These are phyloP conservation scores for Saccharum hybrid DNA, from an alignment of 202 grass and related monocot species.

Conservation along the genomic window DNA sequence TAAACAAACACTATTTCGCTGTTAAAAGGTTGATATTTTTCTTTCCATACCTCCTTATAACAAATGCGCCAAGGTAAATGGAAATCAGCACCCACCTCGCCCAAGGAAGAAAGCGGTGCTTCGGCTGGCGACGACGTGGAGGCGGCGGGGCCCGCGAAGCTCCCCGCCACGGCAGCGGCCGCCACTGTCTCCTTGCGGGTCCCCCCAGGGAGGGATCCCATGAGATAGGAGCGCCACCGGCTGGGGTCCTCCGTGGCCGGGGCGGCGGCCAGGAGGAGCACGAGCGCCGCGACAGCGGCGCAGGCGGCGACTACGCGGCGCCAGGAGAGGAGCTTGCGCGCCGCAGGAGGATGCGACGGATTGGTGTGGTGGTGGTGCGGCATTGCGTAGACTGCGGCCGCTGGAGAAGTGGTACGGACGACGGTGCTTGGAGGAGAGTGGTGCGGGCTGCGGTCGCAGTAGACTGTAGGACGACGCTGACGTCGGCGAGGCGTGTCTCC, in stretches of 20 bases:
- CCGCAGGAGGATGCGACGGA: background rate
- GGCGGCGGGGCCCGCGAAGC: background rate
- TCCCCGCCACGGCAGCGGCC: background rate
- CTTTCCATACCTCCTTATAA: background rate
- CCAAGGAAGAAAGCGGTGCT: conserved; percentile 8
- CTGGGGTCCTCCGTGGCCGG: conserved; percentile 35
- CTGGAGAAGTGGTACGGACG: background rate
- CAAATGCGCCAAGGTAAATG: background rate
- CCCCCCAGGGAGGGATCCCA: background rate
- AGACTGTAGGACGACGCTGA: background rate
- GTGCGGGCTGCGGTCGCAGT: background rate
- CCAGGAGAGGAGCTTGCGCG: conserved; percentile 39
- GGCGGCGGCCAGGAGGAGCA: conserved; percentile 39
- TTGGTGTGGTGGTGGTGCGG: conserved; percentile 10
- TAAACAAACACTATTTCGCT: background rate
- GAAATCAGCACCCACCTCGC: conserved; percentile 27
- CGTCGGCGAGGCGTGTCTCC: background rate
- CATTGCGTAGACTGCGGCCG: conserved; percentile 35
- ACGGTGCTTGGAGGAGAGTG: background rate
- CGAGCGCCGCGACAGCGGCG: conserved; percentile 45
- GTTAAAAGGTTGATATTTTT: background rate
- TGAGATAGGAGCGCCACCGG: conserved; percentile 33
- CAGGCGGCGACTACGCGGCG: conserved; percentile 34
- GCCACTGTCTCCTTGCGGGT: background rate
- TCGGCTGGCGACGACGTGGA: conserved; percentile 17